Base-by-base conservation (phyloP, 1,284 basidiomycete species). In the Ceratobasidium sp. region DNA sequence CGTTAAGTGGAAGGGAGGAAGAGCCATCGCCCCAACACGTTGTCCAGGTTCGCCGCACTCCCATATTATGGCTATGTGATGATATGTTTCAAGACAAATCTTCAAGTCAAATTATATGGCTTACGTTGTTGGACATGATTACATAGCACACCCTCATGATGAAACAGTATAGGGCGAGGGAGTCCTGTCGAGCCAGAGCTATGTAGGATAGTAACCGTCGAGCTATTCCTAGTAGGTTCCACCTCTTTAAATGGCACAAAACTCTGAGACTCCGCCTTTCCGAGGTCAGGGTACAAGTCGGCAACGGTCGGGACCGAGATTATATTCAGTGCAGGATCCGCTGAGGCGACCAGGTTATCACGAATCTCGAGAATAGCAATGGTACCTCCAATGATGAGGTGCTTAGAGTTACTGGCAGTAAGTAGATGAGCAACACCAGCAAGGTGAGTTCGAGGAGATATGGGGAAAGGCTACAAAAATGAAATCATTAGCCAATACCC, bases 31-130 rank as follows among this genome's bases (percentile, higher is more conserved):
- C 1, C 53, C 53, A n/a, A 46, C 32, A 12, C 41, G 39, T 18
- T 12, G 2, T 12, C 43, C 26, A 34, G 59, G 41, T 8, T 5
- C 8, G 16, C 41, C 12, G 21, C 18, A 28, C 43, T 18, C n/a
- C 10, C 23, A 30, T 1, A 61, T 3, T 1, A 46, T 5, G n/a
- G 28, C 59, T 61, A 46, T n/a, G 41, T 30, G 2, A 46, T 3
- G 2, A 18, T 18, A 30, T 6, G 12, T 32, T n/a, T 30, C 6
- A 3, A 0, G n/a, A n/a, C n/a, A 18, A 10, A 9, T 3, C 14
- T n/a, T n/a, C 85, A n/a, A n/a, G 10, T 8, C 4, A 45, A 28
- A 16, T 2, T 28, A n/a, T 2, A 2, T 18, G 1, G 18, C 67
- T 48, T n/a, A 70, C 67, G n/a, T 48, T 70, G 67, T 10, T 32